These are phyloP conservation scores for Sarocladium brachiariae DNA, from an alignment of 2,329 filamentous ascomycete genomes.

Conservation along the genomic window DNA sequence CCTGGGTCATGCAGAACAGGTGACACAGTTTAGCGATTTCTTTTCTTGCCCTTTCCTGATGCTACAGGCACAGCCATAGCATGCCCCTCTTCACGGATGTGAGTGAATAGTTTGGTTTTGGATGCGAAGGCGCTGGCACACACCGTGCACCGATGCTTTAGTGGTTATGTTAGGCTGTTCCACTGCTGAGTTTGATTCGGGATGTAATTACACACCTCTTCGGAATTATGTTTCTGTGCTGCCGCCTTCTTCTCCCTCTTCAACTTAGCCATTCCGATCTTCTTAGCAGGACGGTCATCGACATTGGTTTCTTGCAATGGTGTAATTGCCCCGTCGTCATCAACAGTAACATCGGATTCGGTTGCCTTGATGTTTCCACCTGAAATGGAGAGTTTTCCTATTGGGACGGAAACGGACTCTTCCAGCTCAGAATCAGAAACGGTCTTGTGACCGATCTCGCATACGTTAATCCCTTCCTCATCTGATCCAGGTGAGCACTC, in stretches of 20 bases:
- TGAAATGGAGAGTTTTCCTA: not conserved
- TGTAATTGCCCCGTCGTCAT: not conserved
- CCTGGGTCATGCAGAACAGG: not conserved
- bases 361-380: not conserved
- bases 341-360: too few relatives aligned
- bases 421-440: not conserved
- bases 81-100: constrained; percentile 61
- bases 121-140: constrained; percentile 47
- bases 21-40: constrained; percentile 17
- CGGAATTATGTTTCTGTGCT: constrained; percentile 13
- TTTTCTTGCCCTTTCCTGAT: constrained; percentile 26
- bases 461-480: too few relatives aligned
- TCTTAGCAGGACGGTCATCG: constrained; percentile 25
- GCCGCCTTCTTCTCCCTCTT: constrained; percentile 43
- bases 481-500: too few relatives aligned
- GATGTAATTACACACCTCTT: not conserved
- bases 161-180: not conserved
- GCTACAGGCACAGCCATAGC: constrained; percentile 40
- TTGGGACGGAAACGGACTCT: not conserved
- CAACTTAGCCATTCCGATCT: constrained; percentile 43
- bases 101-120: constrained; percentile 65
- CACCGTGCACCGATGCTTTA: constrained; percentile 35
- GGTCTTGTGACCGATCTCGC: too few relatives aligned
- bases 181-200: not conserved
- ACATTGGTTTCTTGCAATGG: not conserved